Base-by-base conservation (phyloP, 2,329 filamentous ascomycete species). In the Diplocarpon rosae region DNA sequence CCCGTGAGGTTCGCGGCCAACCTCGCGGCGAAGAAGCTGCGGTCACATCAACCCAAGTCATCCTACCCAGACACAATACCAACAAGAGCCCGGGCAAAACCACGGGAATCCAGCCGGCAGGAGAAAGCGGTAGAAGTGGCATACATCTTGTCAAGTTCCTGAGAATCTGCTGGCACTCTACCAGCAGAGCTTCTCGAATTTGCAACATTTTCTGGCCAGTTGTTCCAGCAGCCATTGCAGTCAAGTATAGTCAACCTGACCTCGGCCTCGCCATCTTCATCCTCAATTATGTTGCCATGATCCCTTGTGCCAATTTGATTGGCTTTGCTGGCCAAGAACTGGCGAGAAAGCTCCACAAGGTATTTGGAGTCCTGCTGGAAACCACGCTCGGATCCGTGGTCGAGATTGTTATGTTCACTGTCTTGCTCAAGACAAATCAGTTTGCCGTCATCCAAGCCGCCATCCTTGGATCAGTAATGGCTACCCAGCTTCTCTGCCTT, bases 371-470 rank as follows among this genome's bases (percentile, higher is more conserved):
- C 10, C 61, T 85, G 49, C 60, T 70, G 13, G 76, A 80, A 57
- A 78, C 73, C 1, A 77, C 74, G 54, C 63, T 88, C 41, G 84
- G 83, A 2, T 85, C 83, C 0, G 65, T 88, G 9, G 85, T 92
- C 42, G 86, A 94, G 60, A 81, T 93, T 45, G 75, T 93, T 37
- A 67, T 93, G 27, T 92, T 93, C 64, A 82, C 90, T 69, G 75
- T 89, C 2, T 66, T 93, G 36, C 70, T 92, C 4, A 62, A 61
- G 10, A 63, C 68, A 1, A 53, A 69, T 41, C 63, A 68, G 61
- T 79, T 82, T 48, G 70, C 73, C n/a, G 83, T 92, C 54, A 85
- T 93, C 55, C 78, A 86, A 59, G 85, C 85, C 42, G 86, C 87
- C 20, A 89, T 93, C 44, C 66, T 93, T 0, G 86, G 87, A 30